Evolutionary conservation across 2,329 filamentous ascomycete species (phyloP).

Genomic region (Coniochaeta sp.): DNA sequence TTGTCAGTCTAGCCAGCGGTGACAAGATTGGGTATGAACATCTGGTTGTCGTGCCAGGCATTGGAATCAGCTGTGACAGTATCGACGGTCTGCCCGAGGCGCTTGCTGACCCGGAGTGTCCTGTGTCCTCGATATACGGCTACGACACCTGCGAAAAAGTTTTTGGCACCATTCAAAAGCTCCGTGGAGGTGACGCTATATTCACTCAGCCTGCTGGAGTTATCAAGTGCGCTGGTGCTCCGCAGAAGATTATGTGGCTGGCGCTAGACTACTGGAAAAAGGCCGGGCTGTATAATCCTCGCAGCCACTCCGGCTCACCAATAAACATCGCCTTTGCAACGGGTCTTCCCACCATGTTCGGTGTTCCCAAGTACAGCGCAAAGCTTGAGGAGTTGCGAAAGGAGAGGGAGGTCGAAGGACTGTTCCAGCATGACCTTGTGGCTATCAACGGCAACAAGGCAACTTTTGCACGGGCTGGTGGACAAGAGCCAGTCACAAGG

Average conservation of each 20-base stretch:
- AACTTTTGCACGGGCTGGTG: slow-evolving; percentile 23
- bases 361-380: slow-evolving; percentile 28
- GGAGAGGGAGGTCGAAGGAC: slow-evolving; percentile 25
- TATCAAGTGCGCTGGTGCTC: slow-evolving; percentile 54
- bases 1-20: slow-evolving; percentile 45
- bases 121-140: slow-evolving; percentile 50
- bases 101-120: slow-evolving; percentile 35
- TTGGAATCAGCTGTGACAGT: slow-evolving; percentile 40
- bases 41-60: slow-evolving; percentile 53
- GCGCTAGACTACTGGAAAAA: slow-evolving; percentile 52
- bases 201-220: slow-evolving; percentile 52
- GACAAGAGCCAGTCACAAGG: slow-evolving; percentile 20
- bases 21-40: slow-evolving; percentile 55
- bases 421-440: slow-evolving; percentile 30
- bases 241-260: slow-evolving; percentile 57
- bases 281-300: slow-evolving; percentile 39
- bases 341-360: slow-evolving; percentile 25
- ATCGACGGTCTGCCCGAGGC: slow-evolving; percentile 51
- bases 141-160: slow-evolving; percentile 49
- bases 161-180: slow-evolving; percentile 35
- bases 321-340: slow-evolving; percentile 39
- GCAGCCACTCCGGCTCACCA: slow-evolving; percentile 27
- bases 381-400: slow-evolving; percentile 24
- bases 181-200: slow-evolving; percentile 43
- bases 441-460: slow-evolving; percentile 23